Percentiles rank a stretch among this genome's conserved stretches.
These are phyloP conservation scores for Suhomyces prunicola DNA, from an alignment of 805 yeast genomes.

Conservation along the genomic window DNA sequence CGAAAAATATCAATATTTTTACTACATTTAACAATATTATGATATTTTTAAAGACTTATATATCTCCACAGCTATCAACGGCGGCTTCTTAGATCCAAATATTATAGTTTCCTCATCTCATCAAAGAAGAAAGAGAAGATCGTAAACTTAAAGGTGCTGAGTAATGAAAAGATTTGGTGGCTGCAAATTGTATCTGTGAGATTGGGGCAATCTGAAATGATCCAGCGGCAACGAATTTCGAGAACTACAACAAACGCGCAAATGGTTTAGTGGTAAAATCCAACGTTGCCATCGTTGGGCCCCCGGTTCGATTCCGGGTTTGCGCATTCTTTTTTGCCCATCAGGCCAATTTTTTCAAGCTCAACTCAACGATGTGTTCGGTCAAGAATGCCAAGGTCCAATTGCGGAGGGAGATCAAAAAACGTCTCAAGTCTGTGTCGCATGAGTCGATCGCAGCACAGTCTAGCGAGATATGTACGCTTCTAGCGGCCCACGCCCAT, in stretches of 20 bases:
- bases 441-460: slow-evolving; percentile 18
- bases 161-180: too few relatives aligned
- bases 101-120: too few relatives aligned
- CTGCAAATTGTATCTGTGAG: too few relatives aligned
- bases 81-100: too few relatives aligned
- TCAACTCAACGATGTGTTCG: background rate
- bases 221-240: background rate
- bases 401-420: slow-evolving; percentile 25
- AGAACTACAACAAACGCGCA: background rate
- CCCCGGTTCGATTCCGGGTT: slow-evolving; percentile 8
- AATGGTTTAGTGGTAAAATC: slow-evolving; percentile 7
- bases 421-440: slow-evolving; percentile 14
- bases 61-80: too few relatives aligned
- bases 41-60: too few relatives aligned
- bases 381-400: slow-evolving; percentile 16
- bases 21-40: too few relatives aligned
- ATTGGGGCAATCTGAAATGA: too few relatives aligned
- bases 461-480: slow-evolving; percentile 20
- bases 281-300: slow-evolving; percentile 8
- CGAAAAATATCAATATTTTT: too few relatives aligned
- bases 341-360: background rate
- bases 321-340: slow-evolving; percentile 1
- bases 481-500: slow-evolving; percentile 22
- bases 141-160: too few relatives aligned
- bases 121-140: too few relatives aligned